Base-by-base conservation (phyloP, 1,284 basidiomycete genomes). In the Ceratobasidium sp. region DNA sequence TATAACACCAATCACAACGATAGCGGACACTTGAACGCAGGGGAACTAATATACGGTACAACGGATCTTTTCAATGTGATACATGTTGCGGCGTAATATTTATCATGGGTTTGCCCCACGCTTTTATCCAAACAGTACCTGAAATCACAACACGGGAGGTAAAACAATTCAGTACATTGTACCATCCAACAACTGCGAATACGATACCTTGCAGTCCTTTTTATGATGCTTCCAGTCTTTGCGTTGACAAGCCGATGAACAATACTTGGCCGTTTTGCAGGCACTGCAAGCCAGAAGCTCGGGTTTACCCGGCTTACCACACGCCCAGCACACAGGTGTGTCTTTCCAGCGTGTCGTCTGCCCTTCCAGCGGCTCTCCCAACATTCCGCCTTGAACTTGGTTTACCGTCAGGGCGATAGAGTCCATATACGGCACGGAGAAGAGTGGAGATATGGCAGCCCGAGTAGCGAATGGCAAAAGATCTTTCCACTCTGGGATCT, bases 181-280 rank as follows among this genome's bases (percentile, higher is more conserved):
- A n/a, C n/a, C n/a, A n/a, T n/a, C n/a, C n/a, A n/a, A n/a, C n/a
- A n/a, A n/a, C n/a, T n/a, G n/a, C n/a, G n/a, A n/a, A n/a, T n/a
- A 44, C 15, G 15, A 43, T 52, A 54, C 37, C 40, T 46, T 34
- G 34, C 70, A 73, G 2, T 32, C 22, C 57, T 32, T 37, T 46
- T 73, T 73, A 19, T 73, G 70, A 5, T 46, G 4, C 32, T 73
- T 73, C 70, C 70, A 73, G 32, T 73, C 57, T 9, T 51, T n/a
- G 3, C 44, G 57, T n/a, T 73, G 70, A 49, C 70, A 73, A 9
- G 0, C 32, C 0, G 29, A 2, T 8, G 70, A 73, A 34, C 70
- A 73, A 37, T 73, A 64, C 34, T 46, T 46, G 4, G 59, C 70
- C n/a, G 34, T 62, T 51, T 73, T 73, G 46, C 70, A 73, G 2